These are phyloP conservation scores for Blastocystis sp. DNA, from an alignment of 352 stramenopile genomes.

Conservation along the genomic window DNA sequence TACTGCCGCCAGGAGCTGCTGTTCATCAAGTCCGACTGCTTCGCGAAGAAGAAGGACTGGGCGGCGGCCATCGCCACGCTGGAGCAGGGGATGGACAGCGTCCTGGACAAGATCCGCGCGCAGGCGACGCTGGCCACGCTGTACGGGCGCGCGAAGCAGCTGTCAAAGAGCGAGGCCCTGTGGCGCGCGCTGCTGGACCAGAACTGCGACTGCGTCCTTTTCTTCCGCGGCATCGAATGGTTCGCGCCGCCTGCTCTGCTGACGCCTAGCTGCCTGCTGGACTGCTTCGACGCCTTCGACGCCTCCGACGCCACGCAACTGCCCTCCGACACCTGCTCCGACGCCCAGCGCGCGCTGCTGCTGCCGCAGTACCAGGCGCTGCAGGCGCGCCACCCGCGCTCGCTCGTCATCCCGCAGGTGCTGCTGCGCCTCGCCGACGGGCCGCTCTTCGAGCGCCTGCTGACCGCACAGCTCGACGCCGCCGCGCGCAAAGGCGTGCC, in stretches of 20 bases:
- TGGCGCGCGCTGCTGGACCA: slow-evolving; percentile 4
- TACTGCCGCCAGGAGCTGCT: slow-evolving; percentile 37
- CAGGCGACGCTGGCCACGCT: neutral
- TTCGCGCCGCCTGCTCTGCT: neutral
- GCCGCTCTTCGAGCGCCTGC: neutral
- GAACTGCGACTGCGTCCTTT: neutral
- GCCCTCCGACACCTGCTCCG: neutral
- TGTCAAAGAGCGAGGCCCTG: neutral
- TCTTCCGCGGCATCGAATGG: neutral
- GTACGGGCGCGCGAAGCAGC: neutral
- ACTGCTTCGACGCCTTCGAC: slow-evolving; percentile 30
- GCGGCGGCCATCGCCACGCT: neutral
- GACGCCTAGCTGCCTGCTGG: neutral
- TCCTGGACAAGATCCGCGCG: slow-evolving; percentile 15
- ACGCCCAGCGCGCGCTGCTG: neutral
- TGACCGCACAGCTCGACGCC: neutral
- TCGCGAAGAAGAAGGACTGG: slow-evolving; percentile 27
- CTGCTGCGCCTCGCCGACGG: neutral
- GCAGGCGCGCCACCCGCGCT: neutral
- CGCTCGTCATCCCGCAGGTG: neutral
- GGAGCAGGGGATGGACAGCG: neutral
- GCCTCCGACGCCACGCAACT: neutral
- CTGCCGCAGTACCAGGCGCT: neutral
- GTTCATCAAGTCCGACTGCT: slow-evolving; percentile 31
- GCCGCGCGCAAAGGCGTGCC: slow-evolving; percentile 12